phyloP scores from a whole-genome alignment of 2,329 filamentous ascomycete species.

The Hawksworthiomyces lignivorus region DNA sequence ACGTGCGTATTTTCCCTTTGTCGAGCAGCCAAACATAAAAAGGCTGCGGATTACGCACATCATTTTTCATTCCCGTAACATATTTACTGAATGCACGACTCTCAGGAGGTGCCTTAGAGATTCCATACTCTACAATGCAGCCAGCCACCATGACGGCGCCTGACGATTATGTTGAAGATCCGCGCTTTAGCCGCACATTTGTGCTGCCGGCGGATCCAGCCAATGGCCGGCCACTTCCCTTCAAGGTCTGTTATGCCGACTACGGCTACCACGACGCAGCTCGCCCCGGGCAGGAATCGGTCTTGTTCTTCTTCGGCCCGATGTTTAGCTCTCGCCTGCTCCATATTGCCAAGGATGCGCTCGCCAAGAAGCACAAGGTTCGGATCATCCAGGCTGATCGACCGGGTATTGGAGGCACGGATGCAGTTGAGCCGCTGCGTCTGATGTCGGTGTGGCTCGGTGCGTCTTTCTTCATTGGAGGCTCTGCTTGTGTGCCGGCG shows the following conservation, averaged over 20 bases:
- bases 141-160: too few relatives aligned
- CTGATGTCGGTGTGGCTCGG: slow-evolving; percentile 23
- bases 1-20: too few relatives aligned
- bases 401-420: slow-evolving; percentile 29
- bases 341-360: slow-evolving; percentile 24
- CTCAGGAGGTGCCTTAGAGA: too few relatives aligned
- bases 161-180: too few relatives aligned
- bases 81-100: too few relatives aligned
- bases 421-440: slow-evolving; percentile 16
- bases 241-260: slow-evolving; percentile 22
- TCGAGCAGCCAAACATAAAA: too few relatives aligned
- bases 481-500: too few relatives aligned
- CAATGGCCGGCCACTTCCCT: slow-evolving; percentile 9
- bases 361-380: slow-evolving; percentile 24
- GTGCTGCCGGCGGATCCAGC: slow-evolving; percentile 17
- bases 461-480: too few relatives aligned
- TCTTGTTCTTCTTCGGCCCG: slow-evolving; percentile 23
- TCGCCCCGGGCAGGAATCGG: slow-evolving; percentile 18
- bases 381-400: slow-evolving; percentile 27
- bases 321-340: slow-evolving; percentile 23
- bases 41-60: too few relatives aligned
- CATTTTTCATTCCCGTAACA: too few relatives aligned
- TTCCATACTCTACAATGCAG: too few relatives aligned
- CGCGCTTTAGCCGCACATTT: slow-evolving; percentile 20
- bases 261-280: slow-evolving; percentile 23